Base-by-base conservation (phyloP, 768 basidiomycete species). In the Dendrothele bispora region DNA sequence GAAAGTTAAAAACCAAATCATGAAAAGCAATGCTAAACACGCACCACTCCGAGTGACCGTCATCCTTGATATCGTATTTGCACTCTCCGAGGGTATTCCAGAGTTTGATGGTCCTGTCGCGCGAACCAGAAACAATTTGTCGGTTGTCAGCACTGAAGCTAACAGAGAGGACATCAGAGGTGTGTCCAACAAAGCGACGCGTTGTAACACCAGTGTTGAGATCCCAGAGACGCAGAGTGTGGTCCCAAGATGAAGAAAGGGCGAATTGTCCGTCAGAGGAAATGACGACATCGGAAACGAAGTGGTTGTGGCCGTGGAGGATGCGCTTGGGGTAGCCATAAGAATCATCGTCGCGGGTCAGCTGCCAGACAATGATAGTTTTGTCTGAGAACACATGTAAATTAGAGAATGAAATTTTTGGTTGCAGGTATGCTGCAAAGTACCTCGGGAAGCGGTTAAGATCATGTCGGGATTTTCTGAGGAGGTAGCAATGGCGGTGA, bases 81-180 rank as follows among this genome's bases (percentile, higher is more conserved):
- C 97, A 99, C 74, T 99, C 97, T 64, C 97, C 97, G 55, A 99
- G 86, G 52, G 97, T 99, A 78, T 99, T 99, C 97, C 97, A 99
- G 63, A 99, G 90, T 72, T 98, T 99, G 80, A 99, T 99, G 32
- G 90, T 86, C 67, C 79, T 79, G 82, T 99, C 97, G 57, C 97
- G 90, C 53, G 94, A 95, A 46, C 94, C 97, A 43, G 94, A 97
- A 60, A 99, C 97, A 67, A 99, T 99, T 70, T 98, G 97, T 67
- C 97, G 80, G 84, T 99, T 98, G 74, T 99, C 97, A 50, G 97
- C 97, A 57, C 91, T 94, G 84, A 99, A 99, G 72, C 92, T 95
- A 75, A 99, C 97, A 57, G 94, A 97, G 50, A 99, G 83, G 55
- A 99, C 95, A 64, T 99, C 97, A 55, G 91, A 90, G 53, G 85